These are phyloP conservation scores for Pyrenochaeta sp. DNA, from an alignment of 2,329 filamentous ascomycete species.

Conservation along the genomic window DNA sequence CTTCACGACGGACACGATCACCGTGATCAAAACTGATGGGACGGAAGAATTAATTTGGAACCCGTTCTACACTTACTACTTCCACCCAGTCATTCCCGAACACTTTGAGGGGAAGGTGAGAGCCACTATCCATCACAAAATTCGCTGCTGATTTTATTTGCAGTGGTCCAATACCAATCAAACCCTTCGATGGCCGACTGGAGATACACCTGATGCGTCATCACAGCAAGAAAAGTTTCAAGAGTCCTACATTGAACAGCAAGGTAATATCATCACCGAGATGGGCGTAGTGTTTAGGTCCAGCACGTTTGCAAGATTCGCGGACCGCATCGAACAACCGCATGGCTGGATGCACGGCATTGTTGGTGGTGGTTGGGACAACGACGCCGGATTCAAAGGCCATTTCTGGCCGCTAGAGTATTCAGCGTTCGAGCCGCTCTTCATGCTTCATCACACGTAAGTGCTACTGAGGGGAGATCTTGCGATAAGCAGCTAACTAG, in stretches of 20 bases:
- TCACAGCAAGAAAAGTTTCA: constrained; percentile 27
- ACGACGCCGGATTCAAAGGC: constrained; percentile 51
- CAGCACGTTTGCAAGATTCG: constrained; percentile 45
- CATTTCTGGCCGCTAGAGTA: constrained; percentile 76
- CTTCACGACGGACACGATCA: constrained; percentile 26
- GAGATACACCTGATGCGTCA: constrained; percentile 21
- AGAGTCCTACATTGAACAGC: constrained; percentile 19
- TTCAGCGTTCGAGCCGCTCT: constrained; percentile 79
- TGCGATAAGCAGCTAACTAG: background rate
- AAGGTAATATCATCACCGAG: constrained; percentile 50
- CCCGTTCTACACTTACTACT: constrained; percentile 40
- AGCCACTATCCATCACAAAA: too few species aligned
- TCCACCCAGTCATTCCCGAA: constrained; percentile 30
- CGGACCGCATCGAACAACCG: constrained; percentile 27
- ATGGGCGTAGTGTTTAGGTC: constrained; percentile 13
- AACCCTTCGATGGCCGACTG: constrained; percentile 45
- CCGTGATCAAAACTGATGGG: constrained; percentile 29
- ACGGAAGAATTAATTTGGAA: constrained; percentile 28
- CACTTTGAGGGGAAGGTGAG: constrained; percentile 38
- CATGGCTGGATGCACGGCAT: constrained; percentile 49
- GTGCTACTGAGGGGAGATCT: constrained; percentile 9
- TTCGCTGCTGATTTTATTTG: background rate
- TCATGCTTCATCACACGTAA: constrained; percentile 52
- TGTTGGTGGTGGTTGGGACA: constrained; percentile 53
- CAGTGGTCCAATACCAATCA: constrained; percentile 36